phyloP scores from a whole-genome alignment of 1,284 basidiomycete genomes.

The Pseudozyma hubeiensis region DNA sequence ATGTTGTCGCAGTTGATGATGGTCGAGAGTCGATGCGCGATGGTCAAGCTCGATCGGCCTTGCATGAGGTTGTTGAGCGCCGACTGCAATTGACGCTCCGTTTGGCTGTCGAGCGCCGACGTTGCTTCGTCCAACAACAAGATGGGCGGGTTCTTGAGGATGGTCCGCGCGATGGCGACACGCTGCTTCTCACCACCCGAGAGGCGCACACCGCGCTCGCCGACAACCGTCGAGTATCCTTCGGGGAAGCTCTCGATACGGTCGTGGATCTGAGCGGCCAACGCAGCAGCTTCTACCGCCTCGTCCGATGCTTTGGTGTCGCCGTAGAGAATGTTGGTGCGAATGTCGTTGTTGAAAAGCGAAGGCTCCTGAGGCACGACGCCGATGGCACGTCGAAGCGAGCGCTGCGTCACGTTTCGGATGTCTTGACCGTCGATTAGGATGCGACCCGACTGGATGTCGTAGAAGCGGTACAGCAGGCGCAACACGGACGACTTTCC shows the following conservation, averaged over 20 bases:
- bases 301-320: slow-evolving; percentile 59
- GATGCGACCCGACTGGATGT: slow-evolving; percentile 72
- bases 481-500: slow-evolving; percentile 86
- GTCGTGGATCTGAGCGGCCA: slow-evolving; percentile 67
- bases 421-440: slow-evolving; percentile 85
- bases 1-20: slow-evolving; percentile 67
- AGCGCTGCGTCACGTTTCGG: slow-evolving; percentile 81
- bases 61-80: slow-evolving; percentile 65
- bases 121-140: slow-evolving; percentile 84
- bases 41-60: slow-evolving; percentile 66
- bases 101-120: slow-evolving; percentile 71
- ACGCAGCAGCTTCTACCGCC: slow-evolving; percentile 57
- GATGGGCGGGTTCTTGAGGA: slow-evolving; percentile 86
- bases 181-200: slow-evolving; percentile 79
- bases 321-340: slow-evolving; percentile 65
- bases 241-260: slow-evolving; percentile 76
- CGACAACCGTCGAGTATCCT: slow-evolving; percentile 79
- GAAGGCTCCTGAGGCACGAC: slow-evolving; percentile 71
- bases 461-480: slow-evolving; percentile 89
- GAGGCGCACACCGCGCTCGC: slow-evolving; percentile 83
- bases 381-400: slow-evolving; percentile 81
- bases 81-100: slow-evolving; percentile 63
- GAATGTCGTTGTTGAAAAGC: slow-evolving; percentile 84
- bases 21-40: slow-evolving; percentile 67
- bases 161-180: slow-evolving; percentile 85